A percentile compares a stretch with the other conserved stretches of the same genome.
Evolutionary conservation across 2,329 filamentous ascomycete genomes (phyloP).

Genomic region (Huntiella omanensis): DNA sequence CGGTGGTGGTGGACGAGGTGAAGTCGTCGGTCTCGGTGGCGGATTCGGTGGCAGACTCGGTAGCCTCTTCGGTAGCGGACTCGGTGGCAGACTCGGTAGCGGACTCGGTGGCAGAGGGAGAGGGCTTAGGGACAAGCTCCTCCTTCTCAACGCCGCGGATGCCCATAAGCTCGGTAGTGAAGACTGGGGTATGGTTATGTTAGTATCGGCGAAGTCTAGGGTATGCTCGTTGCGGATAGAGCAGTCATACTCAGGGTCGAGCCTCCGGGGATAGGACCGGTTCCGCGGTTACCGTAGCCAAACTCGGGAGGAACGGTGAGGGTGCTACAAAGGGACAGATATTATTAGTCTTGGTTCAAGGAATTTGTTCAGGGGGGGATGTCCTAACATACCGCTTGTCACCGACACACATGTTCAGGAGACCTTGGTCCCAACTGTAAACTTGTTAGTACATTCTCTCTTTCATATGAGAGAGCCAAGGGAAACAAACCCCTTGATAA

Average conservation of each 20-base stretch:
- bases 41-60: constrained; percentile 6
- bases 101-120: constrained; percentile 18
- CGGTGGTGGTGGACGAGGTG: neutral
- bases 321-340: constrained; percentile 27
- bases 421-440: constrained; percentile 67
- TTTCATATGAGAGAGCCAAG: neutral
- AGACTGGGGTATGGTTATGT: constrained; percentile 33
- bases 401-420: constrained; percentile 86
- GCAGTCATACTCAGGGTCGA: constrained; percentile 49
- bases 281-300: constrained; percentile 58
- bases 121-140: constrained; percentile 22
- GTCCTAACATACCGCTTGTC: constrained; percentile 47
- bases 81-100: constrained; percentile 11
- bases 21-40: constrained; percentile 19
- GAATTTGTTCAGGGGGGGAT: neutral
- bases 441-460: neutral
- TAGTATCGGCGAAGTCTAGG: neutral
- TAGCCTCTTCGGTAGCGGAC: constrained; percentile 15
- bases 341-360: constrained; percentile 11
- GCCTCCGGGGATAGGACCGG: constrained; percentile 69
- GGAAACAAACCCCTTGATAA: constrained; percentile 62
- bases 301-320: constrained; percentile 76
- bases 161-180: constrained; percentile 75
- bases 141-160: constrained; percentile 53
- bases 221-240: neutral